These are phyloP conservation scores for Tetrahymena malaccensis DNA, from an alignment of 73 alveolate species.

Conservation along the genomic window DNA sequence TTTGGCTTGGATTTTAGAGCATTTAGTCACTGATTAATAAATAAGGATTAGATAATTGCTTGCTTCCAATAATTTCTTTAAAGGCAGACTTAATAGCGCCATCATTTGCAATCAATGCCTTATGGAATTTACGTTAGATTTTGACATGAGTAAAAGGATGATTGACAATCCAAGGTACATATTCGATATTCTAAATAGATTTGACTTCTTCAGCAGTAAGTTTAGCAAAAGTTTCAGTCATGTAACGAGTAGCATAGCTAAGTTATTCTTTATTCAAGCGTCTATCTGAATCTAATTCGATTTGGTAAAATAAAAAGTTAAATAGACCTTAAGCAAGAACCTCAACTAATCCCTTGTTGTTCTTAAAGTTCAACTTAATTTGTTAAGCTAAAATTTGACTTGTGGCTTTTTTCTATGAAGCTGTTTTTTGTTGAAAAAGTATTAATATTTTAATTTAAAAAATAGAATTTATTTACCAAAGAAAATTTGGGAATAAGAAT, in stretches of 20 bases:
- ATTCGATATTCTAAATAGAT: not conserved
- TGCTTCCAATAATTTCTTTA: not conserved
- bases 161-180: not conserved
- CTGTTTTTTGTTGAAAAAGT: not conserved
- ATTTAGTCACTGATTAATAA: not conserved
- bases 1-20: not conserved
- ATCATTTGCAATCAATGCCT: not conserved
- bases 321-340: not conserved
- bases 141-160: not conserved
- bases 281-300: not conserved
- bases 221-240: not conserved
- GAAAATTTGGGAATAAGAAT: not conserved
- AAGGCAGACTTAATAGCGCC: not conserved
- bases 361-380: not conserved
- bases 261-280: not conserved
- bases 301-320: not conserved
- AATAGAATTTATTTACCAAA: not conserved
- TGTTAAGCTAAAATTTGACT: not conserved
- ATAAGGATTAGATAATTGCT: not conserved
- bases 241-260: not conserved
- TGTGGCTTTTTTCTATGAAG: not conserved
- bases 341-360: not conserved
- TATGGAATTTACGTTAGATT: not conserved
- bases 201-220: not conserved
- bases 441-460: not conserved